Conservation (phyloP, 1,284 basidiomycete genomes). For the Laetiporus sulphureus region DNA sequence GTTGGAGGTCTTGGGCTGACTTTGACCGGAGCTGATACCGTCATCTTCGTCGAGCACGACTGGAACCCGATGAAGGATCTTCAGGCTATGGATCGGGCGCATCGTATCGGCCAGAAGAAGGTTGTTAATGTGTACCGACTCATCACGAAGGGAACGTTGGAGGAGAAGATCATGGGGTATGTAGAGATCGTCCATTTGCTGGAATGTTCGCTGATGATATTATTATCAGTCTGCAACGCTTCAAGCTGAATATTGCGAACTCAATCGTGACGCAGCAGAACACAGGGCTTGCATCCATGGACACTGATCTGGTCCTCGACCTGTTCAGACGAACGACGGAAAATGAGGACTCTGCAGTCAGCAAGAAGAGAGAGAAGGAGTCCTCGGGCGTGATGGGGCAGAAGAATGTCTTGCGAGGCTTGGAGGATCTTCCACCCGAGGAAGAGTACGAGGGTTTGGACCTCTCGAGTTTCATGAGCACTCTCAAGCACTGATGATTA, state of each 20-base stretch:
- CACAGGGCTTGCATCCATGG: conserved; percentile 89
- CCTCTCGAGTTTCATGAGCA: conserved; percentile 79
- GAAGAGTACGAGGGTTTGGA: conserved; percentile 88
- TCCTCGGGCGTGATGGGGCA: conserved; percentile 48
- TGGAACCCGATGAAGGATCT: conserved; percentile 99
- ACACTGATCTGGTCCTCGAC: conserved; percentile 94
- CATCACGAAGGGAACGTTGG: conserved; percentile 94
- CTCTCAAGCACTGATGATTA: conserved; percentile 36
- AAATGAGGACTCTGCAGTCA: conserved; percentile 56
- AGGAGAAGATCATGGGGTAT: conserved; percentile 99
- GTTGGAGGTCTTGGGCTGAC: conserved; percentile 97
- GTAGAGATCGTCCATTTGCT: conserved; percentile 29
- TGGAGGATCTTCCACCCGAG: conserved; percentile 86
- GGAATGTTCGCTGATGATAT: no score
- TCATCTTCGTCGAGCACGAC: conserved; percentile 99
- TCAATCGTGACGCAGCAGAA: conserved; percentile 98
- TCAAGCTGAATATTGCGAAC: conserved; percentile 97
- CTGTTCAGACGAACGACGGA: conserved; percentile 80
- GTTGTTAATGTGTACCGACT: conserved; percentile 98
- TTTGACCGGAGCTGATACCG: conserved; percentile 96
- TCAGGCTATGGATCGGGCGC: conserved; percentile 99
- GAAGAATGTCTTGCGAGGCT: conserved; percentile 77
- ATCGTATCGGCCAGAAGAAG: conserved; percentile 97
- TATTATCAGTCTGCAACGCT: conserved; percentile 78
- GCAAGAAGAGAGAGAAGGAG: conserved; percentile 54